phyloP scores from a whole-genome alignment of 2,329 filamentous ascomycete species.

The Calonectria fujianensis region DNA sequence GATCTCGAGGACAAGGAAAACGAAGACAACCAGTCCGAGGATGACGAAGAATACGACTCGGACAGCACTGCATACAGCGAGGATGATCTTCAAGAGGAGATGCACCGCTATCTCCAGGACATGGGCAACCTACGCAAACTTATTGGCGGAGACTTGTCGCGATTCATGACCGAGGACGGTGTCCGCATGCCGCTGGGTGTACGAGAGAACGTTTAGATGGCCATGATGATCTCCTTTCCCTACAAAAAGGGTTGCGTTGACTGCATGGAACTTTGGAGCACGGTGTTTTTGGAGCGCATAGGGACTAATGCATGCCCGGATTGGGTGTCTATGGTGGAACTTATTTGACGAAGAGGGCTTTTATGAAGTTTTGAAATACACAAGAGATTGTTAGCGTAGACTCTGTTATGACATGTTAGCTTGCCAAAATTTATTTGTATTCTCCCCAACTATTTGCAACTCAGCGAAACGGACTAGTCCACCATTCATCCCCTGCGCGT shows the following conservation, averaged over 20 bases:
- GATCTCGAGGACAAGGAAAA: slow-evolving; percentile 61
- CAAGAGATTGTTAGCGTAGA: slow-evolving; percentile 5
- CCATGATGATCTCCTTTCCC: not conserved
- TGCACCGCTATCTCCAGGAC: slow-evolving; percentile 89
- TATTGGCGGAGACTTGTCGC: slow-evolving; percentile 85
- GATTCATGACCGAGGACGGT: slow-evolving; percentile 78
- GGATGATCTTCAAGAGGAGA: slow-evolving; percentile 86
- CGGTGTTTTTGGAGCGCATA: slow-evolving; percentile 56
- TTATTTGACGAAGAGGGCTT: slow-evolving; percentile 38
- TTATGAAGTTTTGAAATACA: slow-evolving; percentile 30
- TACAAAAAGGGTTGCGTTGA: slow-evolving; percentile 12
- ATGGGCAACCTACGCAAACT: slow-evolving; percentile 78
- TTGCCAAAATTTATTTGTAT: not conserved
- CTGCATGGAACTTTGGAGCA: slow-evolving; percentile 53
- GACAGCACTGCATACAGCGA: slow-evolving; percentile 69
- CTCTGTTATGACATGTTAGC: not conserved
- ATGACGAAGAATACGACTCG: slow-evolving; percentile 74
- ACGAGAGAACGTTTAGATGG: slow-evolving; percentile 63
- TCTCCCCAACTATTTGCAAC: not conserved
- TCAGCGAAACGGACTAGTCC: not conserved
- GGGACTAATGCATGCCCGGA: slow-evolving; percentile 44
- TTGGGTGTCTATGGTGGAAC: slow-evolving; percentile 39
- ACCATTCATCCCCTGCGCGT: too few relatives aligned
- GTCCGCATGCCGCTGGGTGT: slow-evolving; percentile 71
- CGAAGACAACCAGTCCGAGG: slow-evolving; percentile 74